phyloP scores from a whole-genome alignment of 228 moss, liverwort and hornwort species.

The Sphagnum fallax region DNA sequence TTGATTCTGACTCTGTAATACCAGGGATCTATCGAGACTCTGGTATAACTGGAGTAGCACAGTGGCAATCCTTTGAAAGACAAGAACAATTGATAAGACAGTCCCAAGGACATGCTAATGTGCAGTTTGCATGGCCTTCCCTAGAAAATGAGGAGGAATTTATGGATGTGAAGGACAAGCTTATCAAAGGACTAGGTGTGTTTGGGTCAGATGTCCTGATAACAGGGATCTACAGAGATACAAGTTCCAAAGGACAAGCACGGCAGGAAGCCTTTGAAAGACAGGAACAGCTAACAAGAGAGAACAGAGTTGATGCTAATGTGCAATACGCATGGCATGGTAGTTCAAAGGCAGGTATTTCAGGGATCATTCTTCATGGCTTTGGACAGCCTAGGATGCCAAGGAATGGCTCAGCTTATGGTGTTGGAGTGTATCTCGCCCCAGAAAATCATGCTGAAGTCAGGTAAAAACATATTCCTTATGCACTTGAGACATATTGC shows the following conservation, averaged over 20 bases:
- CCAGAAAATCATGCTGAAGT: slow-evolving; percentile 31
- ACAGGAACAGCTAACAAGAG: slow-evolving; percentile 16
- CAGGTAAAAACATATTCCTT: slow-evolving; percentile 14
- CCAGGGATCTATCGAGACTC: slow-evolving; percentile 32
- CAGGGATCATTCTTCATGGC: slow-evolving; percentile 58
- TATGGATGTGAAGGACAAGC: slow-evolving; percentile 23
- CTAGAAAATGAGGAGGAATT: slow-evolving; percentile 13
- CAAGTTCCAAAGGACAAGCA: slow-evolving; percentile 27
- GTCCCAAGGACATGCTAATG: no score
- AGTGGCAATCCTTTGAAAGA: no score
- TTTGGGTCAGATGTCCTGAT: slow-evolving; percentile 25
- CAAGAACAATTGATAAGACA: no score
- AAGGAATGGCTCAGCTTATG: slow-evolving; percentile 52
- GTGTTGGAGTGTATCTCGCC: slow-evolving; percentile 70
- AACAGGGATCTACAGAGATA: slow-evolving; percentile 31
- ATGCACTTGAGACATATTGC: no score
- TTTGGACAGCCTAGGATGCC: slow-evolving; percentile 58
- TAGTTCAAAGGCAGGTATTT: slow-evolving; percentile 45
- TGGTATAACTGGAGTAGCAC: no score
- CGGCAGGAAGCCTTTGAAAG: slow-evolving; percentile 36
- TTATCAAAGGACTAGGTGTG: slow-evolving; percentile 24
- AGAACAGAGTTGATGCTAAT: slow-evolving; percentile 43
- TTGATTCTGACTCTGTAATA: slow-evolving; percentile 23
- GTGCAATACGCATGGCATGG: slow-evolving; percentile 66
- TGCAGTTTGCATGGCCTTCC: no score